Conservation (phyloP, 1,284 basidiomycete species). For the Hymenochaete sp. region DNA sequence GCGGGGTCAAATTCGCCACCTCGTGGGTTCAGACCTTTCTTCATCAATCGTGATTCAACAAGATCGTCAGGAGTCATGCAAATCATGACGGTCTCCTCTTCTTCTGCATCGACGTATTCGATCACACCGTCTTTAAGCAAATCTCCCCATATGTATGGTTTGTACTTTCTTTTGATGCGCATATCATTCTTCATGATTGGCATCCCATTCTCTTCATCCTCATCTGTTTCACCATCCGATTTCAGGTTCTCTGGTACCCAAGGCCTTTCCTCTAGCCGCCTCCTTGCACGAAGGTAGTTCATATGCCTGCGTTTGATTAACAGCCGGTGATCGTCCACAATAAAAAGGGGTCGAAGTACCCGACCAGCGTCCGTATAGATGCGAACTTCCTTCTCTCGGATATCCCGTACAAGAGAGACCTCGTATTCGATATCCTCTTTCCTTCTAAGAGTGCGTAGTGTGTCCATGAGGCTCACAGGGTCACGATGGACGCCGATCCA, state of each 20-base stretch:
- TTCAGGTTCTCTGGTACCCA: not conserved
- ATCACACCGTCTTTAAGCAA: conserved; percentile 85
- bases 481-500: conserved; percentile 99
- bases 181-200: not conserved
- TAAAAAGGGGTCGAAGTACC: conserved; percentile 93
- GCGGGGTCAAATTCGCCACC: conserved; percentile 75
- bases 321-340: conserved; percentile 89
- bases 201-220: not conserved
- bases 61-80: conserved; percentile 97
- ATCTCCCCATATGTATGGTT: conserved; percentile 74
- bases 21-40: conserved; percentile 50
- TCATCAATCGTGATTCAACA: conserved; percentile 71
- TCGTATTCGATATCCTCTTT: conserved; percentile 96
- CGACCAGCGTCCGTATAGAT: conserved; percentile 96
- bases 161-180: conserved; percentile 12
- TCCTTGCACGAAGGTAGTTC: conserved; percentile 54
- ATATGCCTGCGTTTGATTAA: conserved; percentile 82
- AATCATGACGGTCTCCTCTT: conserved; percentile 99
- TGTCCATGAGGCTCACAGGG: conserved; percentile 86
- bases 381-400: conserved; percentile 89
- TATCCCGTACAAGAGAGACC: conserved; percentile 95
- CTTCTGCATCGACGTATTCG: conserved; percentile 95
- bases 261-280: conserved; percentile 21
- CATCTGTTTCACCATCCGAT: not conserved
- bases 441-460: conserved; percentile 85